phyloP scores from a whole-genome alignment of 2,329 filamentous ascomycete species.

The Colletotrichum noveboracense region DNA sequence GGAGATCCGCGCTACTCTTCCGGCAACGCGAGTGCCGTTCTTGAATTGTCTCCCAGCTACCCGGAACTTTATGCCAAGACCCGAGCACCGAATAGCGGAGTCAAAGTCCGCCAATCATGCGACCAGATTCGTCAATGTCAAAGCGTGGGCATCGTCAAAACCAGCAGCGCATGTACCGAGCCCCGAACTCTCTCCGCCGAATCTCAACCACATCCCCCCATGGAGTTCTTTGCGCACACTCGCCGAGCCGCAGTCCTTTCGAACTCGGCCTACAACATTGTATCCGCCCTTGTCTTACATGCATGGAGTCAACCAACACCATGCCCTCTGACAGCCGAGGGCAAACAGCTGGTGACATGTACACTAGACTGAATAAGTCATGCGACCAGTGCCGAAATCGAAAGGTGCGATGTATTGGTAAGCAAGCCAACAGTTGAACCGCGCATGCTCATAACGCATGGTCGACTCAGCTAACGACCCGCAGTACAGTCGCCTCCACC shows the following conservation, averaged over 20 bases:
- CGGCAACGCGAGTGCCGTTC: background rate
- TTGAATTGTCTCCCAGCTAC: background rate
- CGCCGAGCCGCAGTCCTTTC: background rate
- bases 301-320: background rate
- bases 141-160: background rate
- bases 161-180: background rate
- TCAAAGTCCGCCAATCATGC: background rate
- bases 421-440: background rate
- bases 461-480: background rate
- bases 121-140: background rate
- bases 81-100: background rate
- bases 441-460: background rate
- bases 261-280: background rate
- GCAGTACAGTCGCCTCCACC: background rate
- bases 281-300: background rate
- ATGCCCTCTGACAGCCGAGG: background rate
- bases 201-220: background rate
- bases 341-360: background rate
- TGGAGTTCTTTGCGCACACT: background rate
- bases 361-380: background rate
- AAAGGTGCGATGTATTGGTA: background rate
- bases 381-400: background rate
- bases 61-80: background rate
- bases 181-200: background rate
- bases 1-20: background rate